These are phyloP conservation scores for Podospora conica DNA, from an alignment of 495 filamentous ascomycete species.

Conservation along the genomic window DNA sequence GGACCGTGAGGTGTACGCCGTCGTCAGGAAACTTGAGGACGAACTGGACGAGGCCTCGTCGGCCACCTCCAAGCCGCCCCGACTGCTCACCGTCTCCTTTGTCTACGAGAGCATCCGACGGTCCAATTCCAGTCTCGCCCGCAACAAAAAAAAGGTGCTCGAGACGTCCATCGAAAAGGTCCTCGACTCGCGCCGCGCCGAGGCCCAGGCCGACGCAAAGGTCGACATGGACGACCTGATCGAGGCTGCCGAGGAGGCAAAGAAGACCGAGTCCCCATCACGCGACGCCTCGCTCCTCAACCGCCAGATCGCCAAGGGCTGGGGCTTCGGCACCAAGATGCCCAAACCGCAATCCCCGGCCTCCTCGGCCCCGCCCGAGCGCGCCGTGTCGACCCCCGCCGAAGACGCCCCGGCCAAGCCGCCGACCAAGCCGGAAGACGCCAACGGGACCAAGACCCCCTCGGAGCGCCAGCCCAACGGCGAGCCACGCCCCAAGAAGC, in stretches of 20 bases:
- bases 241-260: conserved; percentile 46
- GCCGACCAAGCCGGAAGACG: background rate
- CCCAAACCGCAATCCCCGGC: background rate
- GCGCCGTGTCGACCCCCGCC: background rate
- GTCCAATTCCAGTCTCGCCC: conserved; percentile 78
- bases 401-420: background rate
- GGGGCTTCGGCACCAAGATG: conserved; percentile 42
- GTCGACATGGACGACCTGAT: conserved; percentile 58
- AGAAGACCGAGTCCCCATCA: conserved; percentile 16
- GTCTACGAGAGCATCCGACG: conserved; percentile 73
- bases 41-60: conserved; percentile 30
- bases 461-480: conserved; percentile 51
- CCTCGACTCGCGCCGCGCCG: conserved; percentile 64
- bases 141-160: conserved; percentile 70
- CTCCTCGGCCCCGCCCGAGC: background rate
- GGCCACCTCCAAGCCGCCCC: background rate
- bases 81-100: conserved; percentile 41
- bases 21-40: conserved; percentile 61
- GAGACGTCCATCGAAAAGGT: conserved; percentile 85
- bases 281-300: conserved; percentile 25
- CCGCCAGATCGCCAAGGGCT: conserved; percentile 47
- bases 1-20: conserved; percentile 55
- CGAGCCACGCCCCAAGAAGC: conserved; percentile 62
- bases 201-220: conserved; percentile 51
- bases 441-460: conserved; percentile 1